phyloP scores from a whole-genome alignment of 2,329 filamentous ascomycete genomes.

The Trichoderma harzianum region DNA sequence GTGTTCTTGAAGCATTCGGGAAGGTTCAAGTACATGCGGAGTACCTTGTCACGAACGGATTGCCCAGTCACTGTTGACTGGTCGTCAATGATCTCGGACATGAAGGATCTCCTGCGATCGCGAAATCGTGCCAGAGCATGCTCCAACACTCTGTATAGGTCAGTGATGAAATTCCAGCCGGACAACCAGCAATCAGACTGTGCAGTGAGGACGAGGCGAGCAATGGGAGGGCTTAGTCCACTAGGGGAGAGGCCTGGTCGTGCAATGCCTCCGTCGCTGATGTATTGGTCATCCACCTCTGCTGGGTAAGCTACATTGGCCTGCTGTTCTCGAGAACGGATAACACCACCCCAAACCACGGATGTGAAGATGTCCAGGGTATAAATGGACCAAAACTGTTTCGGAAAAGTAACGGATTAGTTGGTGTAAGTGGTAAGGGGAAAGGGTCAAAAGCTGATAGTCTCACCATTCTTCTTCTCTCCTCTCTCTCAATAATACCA shows the following conservation, averaged over 20 bases:
- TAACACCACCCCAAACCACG: slow-evolving; percentile 44
- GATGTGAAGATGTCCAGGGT: slow-evolving; percentile 53
- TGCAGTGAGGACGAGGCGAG: slow-evolving; percentile 13
- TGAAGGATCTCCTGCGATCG: slow-evolving; percentile 20
- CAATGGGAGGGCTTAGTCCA: slow-evolving; percentile 2
- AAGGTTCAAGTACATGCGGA: slow-evolving; percentile 28
- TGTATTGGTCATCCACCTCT: slow-evolving; percentile 41
- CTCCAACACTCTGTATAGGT: slow-evolving; percentile 54
- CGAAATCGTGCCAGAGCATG: slow-evolving; percentile 39
- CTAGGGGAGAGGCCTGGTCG: slow-evolving; percentile 7
- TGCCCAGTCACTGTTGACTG: slow-evolving; percentile 21
- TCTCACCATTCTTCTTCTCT: slow-evolving; percentile 42
- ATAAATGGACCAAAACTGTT: slow-evolving; percentile 55
- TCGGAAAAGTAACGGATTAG: neutral
- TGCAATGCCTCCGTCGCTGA: slow-evolving; percentile 27
- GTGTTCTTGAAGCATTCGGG: slow-evolving; percentile 30
- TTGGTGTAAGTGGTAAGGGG: neutral
- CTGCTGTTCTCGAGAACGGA: slow-evolving; percentile 25
- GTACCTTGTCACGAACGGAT: slow-evolving; percentile 24
- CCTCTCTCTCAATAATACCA: slow-evolving; percentile 44
- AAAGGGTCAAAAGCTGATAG: neutral
- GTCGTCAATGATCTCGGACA: slow-evolving; percentile 25
- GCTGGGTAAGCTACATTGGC: slow-evolving; percentile 26
- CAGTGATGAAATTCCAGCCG: slow-evolving; percentile 57
- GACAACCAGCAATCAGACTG: slow-evolving; percentile 43